Percentiles rank a stretch among this genome's conserved stretches.
Conservation (phyloP, 441 rosid species). For the Syzygium malaccense region DNA sequence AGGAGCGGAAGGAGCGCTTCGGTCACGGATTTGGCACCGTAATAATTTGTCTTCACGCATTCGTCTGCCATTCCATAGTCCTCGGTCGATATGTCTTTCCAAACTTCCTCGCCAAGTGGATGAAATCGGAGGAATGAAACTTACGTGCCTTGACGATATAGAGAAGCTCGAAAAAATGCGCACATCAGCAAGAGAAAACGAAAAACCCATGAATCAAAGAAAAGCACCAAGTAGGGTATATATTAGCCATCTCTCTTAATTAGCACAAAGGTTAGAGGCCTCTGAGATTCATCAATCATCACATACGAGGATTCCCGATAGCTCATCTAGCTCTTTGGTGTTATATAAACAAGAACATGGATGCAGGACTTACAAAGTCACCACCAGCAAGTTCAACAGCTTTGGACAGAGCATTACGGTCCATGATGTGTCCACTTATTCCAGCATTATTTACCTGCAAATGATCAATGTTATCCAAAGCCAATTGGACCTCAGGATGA, state of each 20-base stretch:
- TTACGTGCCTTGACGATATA: neutral
- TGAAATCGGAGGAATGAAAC: neutral
- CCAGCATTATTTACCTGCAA: slow-evolving; percentile 8
- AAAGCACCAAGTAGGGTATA: neutral
- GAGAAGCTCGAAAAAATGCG: neutral
- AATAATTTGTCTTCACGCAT: neutral
- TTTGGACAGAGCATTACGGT: neutral
- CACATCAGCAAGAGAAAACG: neutral
- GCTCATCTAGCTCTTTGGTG: neutral
- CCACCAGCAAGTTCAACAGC: neutral
- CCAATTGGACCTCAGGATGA: neutral
- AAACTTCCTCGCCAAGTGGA: neutral
- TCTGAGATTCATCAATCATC: neutral
- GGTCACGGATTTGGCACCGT: neutral
- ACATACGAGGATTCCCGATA: neutral
- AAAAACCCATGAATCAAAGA: neutral
- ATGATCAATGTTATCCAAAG: neutral
- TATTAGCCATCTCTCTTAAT: neutral
- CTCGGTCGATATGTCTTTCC: neutral
- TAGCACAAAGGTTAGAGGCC: neutral
- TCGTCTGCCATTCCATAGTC: neutral
- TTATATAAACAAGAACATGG: neutral
- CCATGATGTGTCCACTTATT: neutral
- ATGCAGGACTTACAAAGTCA: neutral
- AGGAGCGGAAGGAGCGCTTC: neutral